Base-by-base conservation (phyloP, 2,329 filamentous ascomycete species). In the Mycocentrospora acerina region DNA sequence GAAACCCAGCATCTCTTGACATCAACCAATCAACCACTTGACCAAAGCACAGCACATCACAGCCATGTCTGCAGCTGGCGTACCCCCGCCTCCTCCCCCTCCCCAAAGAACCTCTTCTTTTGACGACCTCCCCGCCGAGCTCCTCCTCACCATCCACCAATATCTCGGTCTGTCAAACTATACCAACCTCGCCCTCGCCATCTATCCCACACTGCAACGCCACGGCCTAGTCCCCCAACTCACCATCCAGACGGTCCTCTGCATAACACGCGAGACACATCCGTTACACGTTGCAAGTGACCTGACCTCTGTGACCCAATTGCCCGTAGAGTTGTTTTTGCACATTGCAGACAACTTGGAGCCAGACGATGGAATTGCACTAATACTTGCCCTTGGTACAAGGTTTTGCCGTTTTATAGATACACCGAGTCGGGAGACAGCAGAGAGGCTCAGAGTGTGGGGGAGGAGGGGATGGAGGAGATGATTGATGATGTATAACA, bases 161-260 rank as follows among this genome's bases (percentile, higher is more conserved):
- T 62, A 63, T 14, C 59, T 75, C 4, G 54, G 62, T 16, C 57
- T 67, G 4, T 58, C 67, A 7, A 60, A 70, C 6, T 71, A 71
- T 38, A 66, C 75, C 52, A 69, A 67, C 24, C 68, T 77, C 33
- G 70, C 69, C 3, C 65, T 77, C 24, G 72, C 71, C 32, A 64
- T 70, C 28, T 76, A 75, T 45, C 68, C 69, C 4, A 58, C 70
- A 3, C 59, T 77, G 6, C 60, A 64, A 34, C 55, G 57, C 11
- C 66, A 69, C 30, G 63, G 56, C 22, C 46, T 66, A 4, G 54
- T 55, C 7, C 62, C 62, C n/a, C 40, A 51, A 12, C 52, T 67
- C 24, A 59, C 59, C 4, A 29, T 39, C 1, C 31, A 43, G 13
- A 63, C 57, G 7, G 54, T 53, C 29, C 36, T 51, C n/a, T 51